Evolutionary conservation across 108 stramenopile species (phyloP).

Genomic region (Cyclotella choctawhatcheeana): DNA sequence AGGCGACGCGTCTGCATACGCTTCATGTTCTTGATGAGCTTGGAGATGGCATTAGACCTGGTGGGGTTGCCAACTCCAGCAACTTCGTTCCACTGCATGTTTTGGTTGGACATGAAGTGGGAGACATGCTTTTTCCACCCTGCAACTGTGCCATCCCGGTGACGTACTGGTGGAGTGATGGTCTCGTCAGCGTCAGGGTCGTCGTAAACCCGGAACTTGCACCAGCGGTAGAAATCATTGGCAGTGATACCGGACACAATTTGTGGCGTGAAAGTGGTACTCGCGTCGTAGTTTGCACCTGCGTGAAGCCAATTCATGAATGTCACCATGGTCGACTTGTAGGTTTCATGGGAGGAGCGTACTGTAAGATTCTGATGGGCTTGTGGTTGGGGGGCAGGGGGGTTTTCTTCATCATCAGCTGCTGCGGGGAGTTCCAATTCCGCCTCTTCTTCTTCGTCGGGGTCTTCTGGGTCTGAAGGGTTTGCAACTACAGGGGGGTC

Average conservation of each 20-base stretch:
- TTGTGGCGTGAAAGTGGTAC: background rate
- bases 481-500: no score
- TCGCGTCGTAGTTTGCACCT: background rate
- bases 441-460: no score
- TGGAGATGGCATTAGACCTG: background rate
- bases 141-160: background rate
- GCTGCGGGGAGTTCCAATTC: no score
- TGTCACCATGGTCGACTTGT: background rate
- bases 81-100: slow-evolving; percentile 12
- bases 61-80: slow-evolving; percentile 15
- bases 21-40: slow-evolving; percentile 15
- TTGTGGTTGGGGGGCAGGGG: no score
- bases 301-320: background rate
- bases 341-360: background rate
- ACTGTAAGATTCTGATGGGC: no score
- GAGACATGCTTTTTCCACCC: slow-evolving; percentile 20
- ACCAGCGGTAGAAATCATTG: background rate
- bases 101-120: slow-evolving; percentile 21
- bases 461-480: no score
- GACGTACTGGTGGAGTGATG: background rate
- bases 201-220: slow-evolving; percentile 8
- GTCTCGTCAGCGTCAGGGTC: slow-evolving; percentile 1
- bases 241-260: background rate
- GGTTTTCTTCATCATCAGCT: no score
- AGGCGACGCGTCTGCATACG: slow-evolving; percentile 2